A percentile compares a stretch with the other conserved stretches of the same genome.
Evolutionary conservation across 441 rosid species (phyloP).

Genomic region (Gossypium laxum): DNA sequence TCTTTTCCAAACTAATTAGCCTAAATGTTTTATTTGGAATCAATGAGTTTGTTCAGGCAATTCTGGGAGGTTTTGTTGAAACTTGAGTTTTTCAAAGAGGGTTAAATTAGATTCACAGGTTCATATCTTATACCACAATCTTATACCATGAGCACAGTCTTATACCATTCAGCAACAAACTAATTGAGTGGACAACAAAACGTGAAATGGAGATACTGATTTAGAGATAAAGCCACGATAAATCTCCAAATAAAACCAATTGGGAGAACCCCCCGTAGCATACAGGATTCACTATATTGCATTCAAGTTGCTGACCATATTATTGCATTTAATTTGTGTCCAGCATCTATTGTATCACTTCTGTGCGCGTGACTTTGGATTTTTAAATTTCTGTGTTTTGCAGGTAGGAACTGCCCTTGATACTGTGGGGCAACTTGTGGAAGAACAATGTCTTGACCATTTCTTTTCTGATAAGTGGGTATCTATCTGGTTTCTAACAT

Average conservation of each 20-base stretch:
- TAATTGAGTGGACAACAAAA: background rate
- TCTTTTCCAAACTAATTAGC: background rate
- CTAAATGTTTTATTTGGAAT: background rate
- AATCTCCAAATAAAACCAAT: background rate
- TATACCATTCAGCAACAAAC: too few species aligned
- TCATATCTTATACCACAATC: background rate
- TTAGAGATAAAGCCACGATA: background rate
- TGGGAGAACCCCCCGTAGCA: background rate
- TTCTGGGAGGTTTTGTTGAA: background rate
- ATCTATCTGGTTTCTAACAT: background rate
- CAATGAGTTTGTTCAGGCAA: background rate
- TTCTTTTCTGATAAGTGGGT: conserved; percentile 56
- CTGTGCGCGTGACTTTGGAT: background rate
- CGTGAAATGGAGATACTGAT: background rate
- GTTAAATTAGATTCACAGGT: background rate
- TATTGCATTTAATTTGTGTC: background rate
- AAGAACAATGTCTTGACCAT: conserved; percentile 62
- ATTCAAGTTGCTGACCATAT: background rate
- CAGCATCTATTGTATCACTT: background rate
- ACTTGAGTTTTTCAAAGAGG: background rate
- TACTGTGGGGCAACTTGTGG: conserved; percentile 55
- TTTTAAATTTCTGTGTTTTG: conserved; percentile 2
- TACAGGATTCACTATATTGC: background rate
- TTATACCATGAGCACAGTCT: background rate
- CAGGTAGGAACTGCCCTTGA: conserved; percentile 62